Percentiles rank a stretch among this genome's conserved stretches.
phyloP scores from a whole-genome alignment of 352 stramenopile species.

The Elongisporangium anandrum region DNA sequence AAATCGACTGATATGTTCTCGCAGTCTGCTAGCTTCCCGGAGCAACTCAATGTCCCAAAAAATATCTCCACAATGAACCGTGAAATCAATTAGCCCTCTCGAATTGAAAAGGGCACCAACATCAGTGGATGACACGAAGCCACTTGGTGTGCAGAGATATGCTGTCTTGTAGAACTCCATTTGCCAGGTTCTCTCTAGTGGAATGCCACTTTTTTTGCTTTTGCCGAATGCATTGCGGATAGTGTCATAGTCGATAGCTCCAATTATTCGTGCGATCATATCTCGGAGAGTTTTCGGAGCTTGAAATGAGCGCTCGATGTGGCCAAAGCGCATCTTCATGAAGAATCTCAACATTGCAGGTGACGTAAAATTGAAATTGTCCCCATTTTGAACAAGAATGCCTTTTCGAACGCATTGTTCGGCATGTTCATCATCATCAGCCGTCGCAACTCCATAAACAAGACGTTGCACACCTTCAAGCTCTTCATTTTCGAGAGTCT shows the following conservation, averaged over 20 bases:
- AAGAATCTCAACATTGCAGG: conserved; percentile 20
- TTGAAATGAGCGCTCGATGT: conserved; percentile 9
- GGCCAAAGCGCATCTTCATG: conserved; percentile 16
- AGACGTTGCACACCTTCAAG: too few relatives aligned
- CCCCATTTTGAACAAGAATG: conserved; percentile 10
- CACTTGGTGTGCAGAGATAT: conserved; percentile 12
- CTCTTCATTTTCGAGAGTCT: conserved; percentile 10
- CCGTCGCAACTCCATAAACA: too few relatives aligned
- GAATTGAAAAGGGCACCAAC: conserved; percentile 4
- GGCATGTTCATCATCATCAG: too few relatives aligned
- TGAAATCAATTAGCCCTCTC: conserved; percentile 4
- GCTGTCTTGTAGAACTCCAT: conserved; percentile 20
- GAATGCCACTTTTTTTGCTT: too few relatives aligned
- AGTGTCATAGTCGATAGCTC: conserved; percentile 14
- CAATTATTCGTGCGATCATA: conserved; percentile 6
- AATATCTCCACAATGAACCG: conserved; percentile 5
- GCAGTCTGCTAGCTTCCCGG: conserved; percentile 8
- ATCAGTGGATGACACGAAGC: conserved; percentile 14
- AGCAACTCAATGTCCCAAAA: conserved; percentile 18
- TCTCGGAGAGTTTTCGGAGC: conserved; percentile 9
- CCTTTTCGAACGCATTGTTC: conserved; percentile 10
- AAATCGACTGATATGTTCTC: conserved; percentile 11
- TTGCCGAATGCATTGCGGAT: conserved; percentile 1
- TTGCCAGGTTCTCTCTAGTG: conserved; percentile 13
- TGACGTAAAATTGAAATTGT: conserved; percentile 8